Evolutionary conservation across 2,329 filamentous ascomycete species (phyloP), one percentile per base, ranked within the genome.

Genomic region (Blastomyces percursus): DNA sequence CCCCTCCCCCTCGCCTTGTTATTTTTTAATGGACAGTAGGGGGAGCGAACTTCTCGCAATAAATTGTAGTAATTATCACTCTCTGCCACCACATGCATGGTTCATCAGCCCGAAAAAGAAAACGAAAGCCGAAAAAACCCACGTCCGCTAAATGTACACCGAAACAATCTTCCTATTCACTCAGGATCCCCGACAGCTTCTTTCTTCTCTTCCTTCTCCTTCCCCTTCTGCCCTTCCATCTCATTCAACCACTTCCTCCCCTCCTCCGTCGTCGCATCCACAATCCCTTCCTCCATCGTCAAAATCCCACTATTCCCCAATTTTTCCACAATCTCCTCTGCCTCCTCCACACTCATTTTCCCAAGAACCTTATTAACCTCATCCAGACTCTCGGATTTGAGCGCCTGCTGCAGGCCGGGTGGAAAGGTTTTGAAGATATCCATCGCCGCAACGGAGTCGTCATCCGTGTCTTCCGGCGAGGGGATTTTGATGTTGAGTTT

Each of bases 211-310:
- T 89, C 87, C 69, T 93, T n/a, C n/a, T 61, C 70, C 61, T 64
- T 69, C 62, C 69, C 74, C 19, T 69, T 81, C 66, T 83, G 79
- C 32, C 82, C 81, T 73, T 91, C 87, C 64, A 96, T 82, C 67
- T 91, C 85, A 77, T 89, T 87, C 69, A 93, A 80, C 71, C 86
- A 86, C 73, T 86, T 84, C 79, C 87, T 83, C 2, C 92, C 92
- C 73, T 94, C 87, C 71, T 91, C 87, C 2, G 93, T 96, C 55
- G 91, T 99, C 0, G 91, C 90, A 77, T 99, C 94, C 68, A 99
- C 95, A 60, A 99, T 91, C 59, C 95, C 87, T 71, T 96, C 87
- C 74, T 97, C 91, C 59, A 99, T 75, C 73, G 90, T 96, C 67
- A 99, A 77, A 80, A 96, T 93, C 46, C 90, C 90, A 19, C 91